Percentiles rank a stretch among this genome's conserved stretches.
phyloP scores from a whole-genome alignment of 208 protist species.

The Trypanosoma cruzi region DNA sequence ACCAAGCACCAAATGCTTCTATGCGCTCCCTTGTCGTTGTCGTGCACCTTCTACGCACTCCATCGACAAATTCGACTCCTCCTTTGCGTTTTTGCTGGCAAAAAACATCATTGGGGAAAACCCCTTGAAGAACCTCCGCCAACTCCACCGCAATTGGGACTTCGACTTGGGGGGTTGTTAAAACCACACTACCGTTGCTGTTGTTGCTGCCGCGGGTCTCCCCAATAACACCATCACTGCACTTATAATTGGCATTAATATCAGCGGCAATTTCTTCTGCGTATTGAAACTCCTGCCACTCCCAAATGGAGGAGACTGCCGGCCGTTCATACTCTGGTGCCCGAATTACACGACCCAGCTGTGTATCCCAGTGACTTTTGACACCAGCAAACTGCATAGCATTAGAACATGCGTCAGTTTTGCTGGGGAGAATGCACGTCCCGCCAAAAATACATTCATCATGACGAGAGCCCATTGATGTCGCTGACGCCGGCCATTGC shows the following conservation, averaged over 20 bases:
- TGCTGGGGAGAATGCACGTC: conserved; percentile 1
- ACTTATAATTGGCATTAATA: neutral
- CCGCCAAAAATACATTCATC: neutral
- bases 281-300: conserved; percentile 35
- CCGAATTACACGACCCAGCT: conserved; percentile 20
- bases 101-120: neutral
- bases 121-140: neutral
- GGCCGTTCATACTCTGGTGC: neutral
- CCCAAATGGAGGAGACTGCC: conserved; percentile 10
- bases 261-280: conserved; percentile 18
- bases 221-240: neutral
- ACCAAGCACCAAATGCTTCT: conserved; percentile 30
- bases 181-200: conserved; percentile 3
- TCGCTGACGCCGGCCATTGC: conserved; percentile 16
- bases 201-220: neutral
- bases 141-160: neutral
- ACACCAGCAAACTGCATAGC: neutral
- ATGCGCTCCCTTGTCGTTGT: conserved; percentile 37
- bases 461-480: neutral
- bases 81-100: neutral
- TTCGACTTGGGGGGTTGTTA: neutral
- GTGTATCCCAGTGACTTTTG: conserved; percentile 23
- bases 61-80: neutral
- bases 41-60: neutral
- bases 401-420: neutral